A percentile compares a stretch with the other conserved stretches of the same genome.
Conservation (phyloP, 1,139 yeast genomes). For the Geotrichum aggregatum region DNA sequence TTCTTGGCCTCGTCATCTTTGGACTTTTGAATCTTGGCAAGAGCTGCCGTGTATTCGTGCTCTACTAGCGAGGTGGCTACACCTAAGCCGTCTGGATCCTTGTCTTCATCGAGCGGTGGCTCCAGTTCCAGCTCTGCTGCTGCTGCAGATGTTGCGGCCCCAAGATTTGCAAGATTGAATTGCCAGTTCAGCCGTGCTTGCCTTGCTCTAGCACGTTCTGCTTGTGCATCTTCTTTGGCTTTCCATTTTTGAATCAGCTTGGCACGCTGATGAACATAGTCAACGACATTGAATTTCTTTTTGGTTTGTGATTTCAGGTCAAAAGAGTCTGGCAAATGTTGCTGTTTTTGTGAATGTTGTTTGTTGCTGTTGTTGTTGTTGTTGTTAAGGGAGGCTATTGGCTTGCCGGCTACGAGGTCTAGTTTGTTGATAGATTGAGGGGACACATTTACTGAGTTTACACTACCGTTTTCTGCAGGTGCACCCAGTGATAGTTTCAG, state of each 20-base stretch:
- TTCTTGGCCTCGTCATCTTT: conserved; percentile 16
- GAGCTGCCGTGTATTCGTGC: conserved; percentile 13
- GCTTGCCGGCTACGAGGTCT: conserved; percentile 15
- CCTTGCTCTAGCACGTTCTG: not conserved
- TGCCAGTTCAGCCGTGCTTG: not conserved
- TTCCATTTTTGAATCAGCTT: conserved; percentile 16
- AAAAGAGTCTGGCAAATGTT: conserved; percentile 21
- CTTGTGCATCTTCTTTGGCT: conserved; percentile 1
- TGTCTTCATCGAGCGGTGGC: not conserved
- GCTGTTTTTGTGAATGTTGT: conserved; percentile 1
- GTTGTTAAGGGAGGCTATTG: conserved; percentile 10
- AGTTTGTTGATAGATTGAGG: conserved; percentile 4
- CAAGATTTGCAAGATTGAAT: not conserved
- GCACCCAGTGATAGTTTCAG: conserved; percentile 3
- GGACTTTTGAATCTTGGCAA: conserved; percentile 17
- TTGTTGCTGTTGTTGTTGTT: too few relatives aligned
- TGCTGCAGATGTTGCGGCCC: not conserved
- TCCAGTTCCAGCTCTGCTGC: not conserved
- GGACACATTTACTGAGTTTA: conserved; percentile 25
- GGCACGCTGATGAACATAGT: conserved; percentile 21
- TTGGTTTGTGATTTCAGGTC: conserved; percentile 14
- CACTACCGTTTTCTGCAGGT: conserved; percentile 1
- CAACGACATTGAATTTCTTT: conserved; percentile 23
- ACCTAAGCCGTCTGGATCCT: conserved; percentile 4
- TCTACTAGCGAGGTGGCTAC: conserved; percentile 13